These are phyloP conservation scores for Arxiozyma heterogenica DNA, from an alignment of 1,139 yeast species.

Conservation along the genomic window DNA sequence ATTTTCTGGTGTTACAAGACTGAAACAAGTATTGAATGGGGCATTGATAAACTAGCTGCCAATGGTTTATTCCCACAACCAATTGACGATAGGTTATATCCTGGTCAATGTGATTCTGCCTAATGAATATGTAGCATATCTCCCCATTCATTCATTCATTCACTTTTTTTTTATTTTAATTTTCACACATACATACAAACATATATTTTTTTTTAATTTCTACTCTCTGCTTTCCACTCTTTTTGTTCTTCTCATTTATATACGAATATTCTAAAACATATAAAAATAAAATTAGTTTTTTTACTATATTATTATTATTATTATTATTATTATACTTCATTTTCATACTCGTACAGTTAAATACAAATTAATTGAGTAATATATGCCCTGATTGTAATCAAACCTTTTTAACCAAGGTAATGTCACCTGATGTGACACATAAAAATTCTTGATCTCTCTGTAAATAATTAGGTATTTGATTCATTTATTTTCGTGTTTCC, in stretches of 20 bases:
- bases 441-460: too few species aligned
- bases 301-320: too few species aligned
- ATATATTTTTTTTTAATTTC: too few species aligned
- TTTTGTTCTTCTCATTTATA: background rate
- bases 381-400: background rate
- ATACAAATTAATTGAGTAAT: too few species aligned
- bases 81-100: conserved; percentile 51
- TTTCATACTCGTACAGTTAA: background rate
- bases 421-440: too few species aligned
- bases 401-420: background rate
- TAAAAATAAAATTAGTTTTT: background rate
- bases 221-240: background rate
- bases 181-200: too few species aligned
- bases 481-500: too few species aligned
- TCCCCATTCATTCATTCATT: background rate
- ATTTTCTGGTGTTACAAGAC: conserved; percentile 92
- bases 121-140: background rate
- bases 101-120: conserved; percentile 49
- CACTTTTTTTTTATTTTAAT: too few species aligned
- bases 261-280: too few species aligned
- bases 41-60: conserved; percentile 48
- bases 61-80: conserved; percentile 76
- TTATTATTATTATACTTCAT: too few species aligned
- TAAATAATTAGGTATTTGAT: too few species aligned
- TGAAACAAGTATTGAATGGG: conserved; percentile 84